phyloP scores from a whole-genome alignment of 768 basidiomycete genomes.

The Mrakia hoshinonis region DNA sequence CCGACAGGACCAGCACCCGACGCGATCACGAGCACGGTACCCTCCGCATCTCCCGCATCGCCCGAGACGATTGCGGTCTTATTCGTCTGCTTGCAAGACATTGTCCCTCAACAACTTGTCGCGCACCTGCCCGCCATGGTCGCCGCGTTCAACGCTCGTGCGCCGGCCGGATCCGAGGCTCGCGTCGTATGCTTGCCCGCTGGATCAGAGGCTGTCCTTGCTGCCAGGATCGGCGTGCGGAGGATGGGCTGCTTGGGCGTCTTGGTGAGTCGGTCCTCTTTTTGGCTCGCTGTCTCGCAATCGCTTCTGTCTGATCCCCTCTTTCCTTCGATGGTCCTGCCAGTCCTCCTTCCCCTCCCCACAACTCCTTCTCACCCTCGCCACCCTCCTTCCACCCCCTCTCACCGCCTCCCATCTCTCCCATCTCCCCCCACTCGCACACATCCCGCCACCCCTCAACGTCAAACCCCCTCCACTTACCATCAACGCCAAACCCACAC shows the following conservation, averaged over 20 bases:
- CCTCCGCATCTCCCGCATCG: background rate
- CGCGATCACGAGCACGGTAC: background rate
- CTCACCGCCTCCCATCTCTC: background rate
- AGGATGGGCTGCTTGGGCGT: background rate
- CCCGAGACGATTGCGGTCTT: background rate
- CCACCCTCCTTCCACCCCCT: background rate
- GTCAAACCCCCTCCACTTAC: background rate
- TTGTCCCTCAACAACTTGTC: conserved; percentile 15
- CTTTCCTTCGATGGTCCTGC: background rate
- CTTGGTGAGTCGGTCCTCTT: background rate
- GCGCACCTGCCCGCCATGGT: conserved; percentile 16
- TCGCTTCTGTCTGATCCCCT: background rate
- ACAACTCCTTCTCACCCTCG: background rate
- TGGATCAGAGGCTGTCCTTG: conserved; percentile 14
- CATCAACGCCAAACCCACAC: too few relatives aligned
- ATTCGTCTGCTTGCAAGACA: conserved; percentile 18
- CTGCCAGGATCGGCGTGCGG: background rate
- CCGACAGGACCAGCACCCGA: background rate
- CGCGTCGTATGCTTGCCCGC: background rate
- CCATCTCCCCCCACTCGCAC: background rate
- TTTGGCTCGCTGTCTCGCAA: background rate
- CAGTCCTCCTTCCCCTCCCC: conserved; percentile 1
- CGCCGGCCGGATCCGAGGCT: background rate
- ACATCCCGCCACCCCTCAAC: background rate
- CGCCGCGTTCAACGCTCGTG: conserved; percentile 13